Conservation (phyloP, 108 stramenopile species). For the Epithemia pelagica region DNA sequence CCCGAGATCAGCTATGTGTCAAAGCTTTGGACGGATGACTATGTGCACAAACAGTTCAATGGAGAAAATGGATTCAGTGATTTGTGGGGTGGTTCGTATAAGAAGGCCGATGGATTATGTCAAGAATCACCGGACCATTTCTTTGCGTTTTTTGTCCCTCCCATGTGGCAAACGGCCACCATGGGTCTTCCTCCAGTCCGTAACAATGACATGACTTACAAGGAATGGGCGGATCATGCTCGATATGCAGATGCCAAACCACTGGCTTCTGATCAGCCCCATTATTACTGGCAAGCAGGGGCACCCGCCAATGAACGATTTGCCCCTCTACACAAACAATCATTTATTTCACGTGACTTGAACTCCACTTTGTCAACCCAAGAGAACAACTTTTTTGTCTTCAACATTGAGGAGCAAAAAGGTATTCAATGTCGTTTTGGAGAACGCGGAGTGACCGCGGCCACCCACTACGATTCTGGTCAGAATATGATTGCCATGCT, state of each 20-base stretch:
- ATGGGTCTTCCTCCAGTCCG: slow-evolving; percentile 67
- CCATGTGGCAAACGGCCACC: slow-evolving; percentile 39
- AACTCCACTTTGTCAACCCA: slow-evolving; percentile 55
- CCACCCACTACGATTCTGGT: slow-evolving; percentile 91
- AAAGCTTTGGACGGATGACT: slow-evolving; percentile 81
- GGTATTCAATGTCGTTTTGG: slow-evolving; percentile 87
- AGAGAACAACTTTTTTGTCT: slow-evolving; percentile 59
- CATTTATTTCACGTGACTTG: slow-evolving; percentile 70
- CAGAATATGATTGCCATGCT: slow-evolving; percentile 93
- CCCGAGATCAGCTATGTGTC: slow-evolving; percentile 63
- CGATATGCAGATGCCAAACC: slow-evolving; percentile 65
- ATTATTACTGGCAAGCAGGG: slow-evolving; percentile 80
- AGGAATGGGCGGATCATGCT: slow-evolving; percentile 65
- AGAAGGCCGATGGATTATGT: slow-evolving; percentile 34
- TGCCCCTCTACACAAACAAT: slow-evolving; percentile 29
- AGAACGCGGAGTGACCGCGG: slow-evolving; percentile 87
- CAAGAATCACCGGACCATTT: slow-evolving; percentile 75
- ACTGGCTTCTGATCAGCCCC: slow-evolving; percentile 43
- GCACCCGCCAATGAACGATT: slow-evolving; percentile 53
- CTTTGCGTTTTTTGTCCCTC: slow-evolving; percentile 68
- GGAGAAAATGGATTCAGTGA: background rate
- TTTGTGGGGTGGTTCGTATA: background rate
- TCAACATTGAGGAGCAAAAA: slow-evolving; percentile 59
- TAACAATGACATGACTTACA: slow-evolving; percentile 60
- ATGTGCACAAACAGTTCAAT: slow-evolving; percentile 52